Conservation (phyloP, 1,284 basidiomycete genomes). For the Cerrena zonata region DNA sequence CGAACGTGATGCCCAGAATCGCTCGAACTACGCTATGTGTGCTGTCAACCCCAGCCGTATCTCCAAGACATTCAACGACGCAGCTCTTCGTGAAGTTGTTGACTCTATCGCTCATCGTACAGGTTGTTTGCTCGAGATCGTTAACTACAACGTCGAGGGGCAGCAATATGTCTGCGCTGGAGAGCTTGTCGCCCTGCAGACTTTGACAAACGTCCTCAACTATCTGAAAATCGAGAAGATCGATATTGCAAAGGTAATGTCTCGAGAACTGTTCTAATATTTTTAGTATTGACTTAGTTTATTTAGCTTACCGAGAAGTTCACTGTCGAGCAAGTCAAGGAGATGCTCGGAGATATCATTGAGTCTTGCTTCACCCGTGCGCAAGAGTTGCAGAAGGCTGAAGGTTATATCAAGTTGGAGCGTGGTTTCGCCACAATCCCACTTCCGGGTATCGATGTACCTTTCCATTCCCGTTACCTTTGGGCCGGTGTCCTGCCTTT, state of each 20-base stretch:
- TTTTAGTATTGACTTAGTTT: background rate
- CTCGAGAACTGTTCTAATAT: background rate
- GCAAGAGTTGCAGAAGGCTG: conserved; percentile 71
- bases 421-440: conserved; percentile 95
- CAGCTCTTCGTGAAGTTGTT: conserved; percentile 90
- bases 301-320: conserved; percentile 76
- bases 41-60: conserved; percentile 96
- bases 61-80: conserved; percentile 88
- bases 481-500: conserved; percentile 98
- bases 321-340: conserved; percentile 83
- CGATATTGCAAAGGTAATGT: conserved; percentile 83
- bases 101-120: conserved; percentile 79
- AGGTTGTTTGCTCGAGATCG: conserved; percentile 85
- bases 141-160: conserved; percentile 96
- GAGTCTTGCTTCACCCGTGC: conserved; percentile 77
- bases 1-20: conserved; percentile 85
- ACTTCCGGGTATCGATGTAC: conserved; percentile 95
- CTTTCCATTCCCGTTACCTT: conserved; percentile 97
- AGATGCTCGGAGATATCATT: conserved; percentile 88
- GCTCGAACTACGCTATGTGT: conserved; percentile 98
- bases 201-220: conserved; percentile 93
- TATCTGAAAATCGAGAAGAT: conserved; percentile 96
- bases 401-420: conserved; percentile 91
- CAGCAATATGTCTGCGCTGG: conserved; percentile 98
- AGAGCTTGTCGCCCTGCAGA: conserved; percentile 88